Percentiles rank a stretch among this genome's conserved stretches.
These are phyloP conservation scores for Aspergillus sp. DNA, from an alignment of 2,329 filamentous ascomycete genomes.

Conservation along the genomic window DNA sequence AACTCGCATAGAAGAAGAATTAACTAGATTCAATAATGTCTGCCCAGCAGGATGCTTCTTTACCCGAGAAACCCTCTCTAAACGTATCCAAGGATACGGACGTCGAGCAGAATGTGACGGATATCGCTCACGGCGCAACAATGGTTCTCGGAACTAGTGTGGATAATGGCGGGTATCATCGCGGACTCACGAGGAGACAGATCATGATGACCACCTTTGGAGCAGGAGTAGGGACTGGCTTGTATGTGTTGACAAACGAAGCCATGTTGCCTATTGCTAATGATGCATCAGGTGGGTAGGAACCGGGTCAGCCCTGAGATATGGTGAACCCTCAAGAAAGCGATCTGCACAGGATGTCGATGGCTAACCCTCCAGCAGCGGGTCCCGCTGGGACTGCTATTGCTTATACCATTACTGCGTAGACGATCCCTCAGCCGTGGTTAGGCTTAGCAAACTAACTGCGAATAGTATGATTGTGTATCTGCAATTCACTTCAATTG, in stretches of 20 bases:
- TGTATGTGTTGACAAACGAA: conserved; percentile 3
- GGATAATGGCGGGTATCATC: conserved; percentile 21
- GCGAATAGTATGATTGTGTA: conserved; percentile 23
- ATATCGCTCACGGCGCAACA: conserved; percentile 1
- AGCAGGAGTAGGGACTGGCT: conserved; percentile 27
- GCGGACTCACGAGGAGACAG: conserved; percentile 23
- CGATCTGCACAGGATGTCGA: neutral
- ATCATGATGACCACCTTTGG: conserved; percentile 36
- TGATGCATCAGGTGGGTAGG: conserved; percentile 20
- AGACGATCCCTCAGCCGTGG: conserved; percentile 1
- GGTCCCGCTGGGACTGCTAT: conserved; percentile 26
- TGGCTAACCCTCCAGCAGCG: conserved; percentile 7
- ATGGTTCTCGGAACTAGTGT: conserved; percentile 4
- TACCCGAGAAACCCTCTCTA: neutral
- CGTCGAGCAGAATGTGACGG: neutral
- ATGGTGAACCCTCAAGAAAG: conserved; percentile 11
- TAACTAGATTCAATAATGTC: neutral
- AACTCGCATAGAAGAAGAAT: neutral
- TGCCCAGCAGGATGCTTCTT: neutral
- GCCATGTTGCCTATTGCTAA: neutral
- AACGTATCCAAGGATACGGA: neutral
- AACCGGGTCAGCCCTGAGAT: conserved; percentile 27
- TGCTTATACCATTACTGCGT: conserved; percentile 27
- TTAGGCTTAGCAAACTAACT: neutral
- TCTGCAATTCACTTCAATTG: conserved; percentile 25